phyloP scores from a whole-genome alignment of 176 grass and related monocot species.

The Rhynchospora pubera region DNA sequence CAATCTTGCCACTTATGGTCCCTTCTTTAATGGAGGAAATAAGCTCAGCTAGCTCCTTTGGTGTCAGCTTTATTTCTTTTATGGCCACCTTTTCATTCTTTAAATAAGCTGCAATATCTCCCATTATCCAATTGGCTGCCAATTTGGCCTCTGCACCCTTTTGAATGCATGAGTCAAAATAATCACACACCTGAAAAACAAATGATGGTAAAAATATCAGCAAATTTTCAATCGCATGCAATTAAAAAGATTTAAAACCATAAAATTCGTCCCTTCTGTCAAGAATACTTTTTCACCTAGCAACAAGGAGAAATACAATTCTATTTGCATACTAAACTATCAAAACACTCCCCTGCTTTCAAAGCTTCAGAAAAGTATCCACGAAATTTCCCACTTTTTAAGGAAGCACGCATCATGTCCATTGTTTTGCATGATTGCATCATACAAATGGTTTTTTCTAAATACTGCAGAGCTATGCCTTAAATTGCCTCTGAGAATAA shows the following conservation, averaged over 20 bases:
- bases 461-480: background rate
- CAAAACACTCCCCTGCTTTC: background rate
- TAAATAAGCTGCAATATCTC: conserved; percentile 83
- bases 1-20: conserved; percentile 96
- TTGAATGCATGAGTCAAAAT: conserved; percentile 73
- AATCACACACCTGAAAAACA: conserved; percentile 68
- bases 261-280: background rate
- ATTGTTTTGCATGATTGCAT: background rate
- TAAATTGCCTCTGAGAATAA: background rate
- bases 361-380: background rate
- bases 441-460: background rate
- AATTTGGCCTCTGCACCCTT: conserved; percentile 77
- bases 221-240: conserved; percentile 11
- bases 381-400: background rate
- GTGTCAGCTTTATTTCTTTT: conserved; percentile 78
- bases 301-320: background rate
- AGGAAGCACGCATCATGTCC: background rate
- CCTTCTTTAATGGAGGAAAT: conserved; percentile 72
- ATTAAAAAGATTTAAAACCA: conserved; percentile 5
- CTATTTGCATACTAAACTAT: background rate
- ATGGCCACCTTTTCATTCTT: conserved; percentile 80
- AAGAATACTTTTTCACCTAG: background rate
- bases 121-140: conserved; percentile 96
- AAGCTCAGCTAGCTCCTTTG: conserved; percentile 63
- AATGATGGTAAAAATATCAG: conserved; percentile 2